Conservation (phyloP, 768 basidiomycete genomes). For the Boletus edulis region DNA sequence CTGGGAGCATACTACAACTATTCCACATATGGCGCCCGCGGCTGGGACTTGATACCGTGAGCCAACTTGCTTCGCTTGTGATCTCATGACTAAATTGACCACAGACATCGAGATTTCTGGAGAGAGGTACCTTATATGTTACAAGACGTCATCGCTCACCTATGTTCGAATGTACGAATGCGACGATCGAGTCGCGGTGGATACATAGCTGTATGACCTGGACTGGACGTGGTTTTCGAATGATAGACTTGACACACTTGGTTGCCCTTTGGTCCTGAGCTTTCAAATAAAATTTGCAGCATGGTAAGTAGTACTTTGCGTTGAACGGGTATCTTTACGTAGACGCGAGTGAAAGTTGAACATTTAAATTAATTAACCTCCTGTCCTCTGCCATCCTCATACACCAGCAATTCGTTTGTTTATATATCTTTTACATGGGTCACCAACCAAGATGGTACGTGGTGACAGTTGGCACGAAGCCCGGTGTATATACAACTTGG, state of each 20-base stretch:
- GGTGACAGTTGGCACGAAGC: slow-evolving; percentile 26
- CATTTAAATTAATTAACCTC: slow-evolving; percentile 19
- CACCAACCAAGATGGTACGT: slow-evolving; percentile 27
- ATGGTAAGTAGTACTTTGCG: too few species aligned
- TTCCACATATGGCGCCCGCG: slow-evolving; percentile 80
- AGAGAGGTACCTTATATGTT: slow-evolving; percentile 86
- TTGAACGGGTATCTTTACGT: slow-evolving; percentile 10
- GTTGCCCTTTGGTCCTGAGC: slow-evolving; percentile 1
- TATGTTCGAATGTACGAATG: slow-evolving; percentile 71
- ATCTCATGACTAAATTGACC: neutral
- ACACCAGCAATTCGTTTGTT: neutral
- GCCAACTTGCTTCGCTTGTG: slow-evolving; percentile 31
- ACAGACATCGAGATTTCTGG: slow-evolving; percentile 88
- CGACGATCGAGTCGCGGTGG: slow-evolving; percentile 65
- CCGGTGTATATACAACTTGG: slow-evolving; percentile 31
- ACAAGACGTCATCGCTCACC: slow-evolving; percentile 70
- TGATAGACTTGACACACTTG: slow-evolving; percentile 5
- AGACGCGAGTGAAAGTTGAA: slow-evolving; percentile 18
- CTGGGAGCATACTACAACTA: slow-evolving; percentile 89
- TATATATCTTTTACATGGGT: slow-evolving; percentile 6
- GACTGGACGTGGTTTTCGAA: slow-evolving; percentile 1
- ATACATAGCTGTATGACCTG: slow-evolving; percentile 67
- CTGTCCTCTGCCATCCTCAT: slow-evolving; percentile 14
- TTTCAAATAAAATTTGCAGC: neutral
- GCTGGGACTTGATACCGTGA: slow-evolving; percentile 81